Evolutionary conservation across 441 rosid genomes (phyloP), one percentile per base, ranked within the genome.

Genomic region (Gossypium schwendimanii): DNA sequence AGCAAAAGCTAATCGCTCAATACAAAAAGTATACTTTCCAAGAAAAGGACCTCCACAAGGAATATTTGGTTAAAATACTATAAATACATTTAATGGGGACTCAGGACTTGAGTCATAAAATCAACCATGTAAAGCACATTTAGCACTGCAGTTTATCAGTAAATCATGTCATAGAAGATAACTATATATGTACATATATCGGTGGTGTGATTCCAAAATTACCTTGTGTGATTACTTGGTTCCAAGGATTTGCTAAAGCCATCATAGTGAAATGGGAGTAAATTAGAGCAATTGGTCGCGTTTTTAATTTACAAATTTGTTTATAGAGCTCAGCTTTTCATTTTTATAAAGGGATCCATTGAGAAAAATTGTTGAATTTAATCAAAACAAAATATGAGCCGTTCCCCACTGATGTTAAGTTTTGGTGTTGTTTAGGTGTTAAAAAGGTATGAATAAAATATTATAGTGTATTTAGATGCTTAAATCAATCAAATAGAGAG

Each of bases 11-110:
- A 15, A 23, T 33, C 36, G 26, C 59, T 54, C 14, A 54, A 20
- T 14, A 33, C 21, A 61, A n/a, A 53, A 1, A 12, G 20, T 15
- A n/a, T n/a, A 17, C 20, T 4, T 55, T 72, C 69, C 28, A 39
- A 39, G 78, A 80, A 33, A 70, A 61, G 39, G 82, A 76, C 70
- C 60, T 65, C 73, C 73, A 80, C 63, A 59, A 41, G 54, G 31
- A 68, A 69, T 20, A 33, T 61, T n/a, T 20, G 52, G 49, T 52
- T 18, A 18, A 55, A 17, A 55, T 17, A 0, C 41, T 9, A 28
- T 26, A 1, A 28, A 68, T 17, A 21, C 2, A 53, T 64, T 7
- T 64, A 20, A 44, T 41, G 52, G 53, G 53, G 11, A 44, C 18
- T 41, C 33, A 64, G 11, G 15, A 12, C 31, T 41, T 11, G 17